Conservation (phyloP, 75 land plant species). For the Isoetes taiwanensis region DNA sequence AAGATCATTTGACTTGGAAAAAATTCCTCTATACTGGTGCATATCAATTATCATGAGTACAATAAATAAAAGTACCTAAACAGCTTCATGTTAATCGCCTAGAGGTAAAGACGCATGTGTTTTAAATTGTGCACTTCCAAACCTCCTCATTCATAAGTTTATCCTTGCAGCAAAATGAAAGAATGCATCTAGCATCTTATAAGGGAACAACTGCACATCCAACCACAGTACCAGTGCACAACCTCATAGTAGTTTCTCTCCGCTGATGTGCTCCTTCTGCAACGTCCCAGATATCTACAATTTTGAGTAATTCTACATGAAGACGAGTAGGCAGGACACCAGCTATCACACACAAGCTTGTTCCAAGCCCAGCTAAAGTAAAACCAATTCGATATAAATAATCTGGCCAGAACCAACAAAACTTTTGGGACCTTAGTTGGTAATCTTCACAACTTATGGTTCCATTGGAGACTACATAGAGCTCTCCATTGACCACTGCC, state of each 20-base stretch:
- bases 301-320: slow-evolving; percentile 35
- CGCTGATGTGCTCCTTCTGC: slow-evolving; percentile 61
- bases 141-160: too few relatives aligned
- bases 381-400: slow-evolving; percentile 45
- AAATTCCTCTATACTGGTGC: too few relatives aligned
- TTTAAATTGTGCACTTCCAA: too few relatives aligned
- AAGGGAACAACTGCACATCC: slow-evolving; percentile 76
- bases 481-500: slow-evolving; percentile 60
- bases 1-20: too few relatives aligned
- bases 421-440: slow-evolving; percentile 16
- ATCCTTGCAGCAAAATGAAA: too few relatives aligned
- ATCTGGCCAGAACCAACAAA: slow-evolving; percentile 40
- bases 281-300: slow-evolving; percentile 49
- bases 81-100: too few relatives aligned
- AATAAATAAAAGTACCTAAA: too few relatives aligned
- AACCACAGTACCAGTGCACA: slow-evolving; percentile 49
- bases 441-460: slow-evolving; percentile 43
- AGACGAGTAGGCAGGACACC: slow-evolving; percentile 75
- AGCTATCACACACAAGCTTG: slow-evolving; percentile 73
- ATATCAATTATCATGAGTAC: too few relatives aligned
- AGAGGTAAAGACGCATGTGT: too few relatives aligned
- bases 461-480: slow-evolving; percentile 56
- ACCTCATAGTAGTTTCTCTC: slow-evolving; percentile 49
- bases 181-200: too few relatives aligned
- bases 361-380: slow-evolving; percentile 55